Percentiles rank a stretch among this genome's conserved stretches.
Conservation (phyloP, 768 basidiomycete species). For the Tricholoma hemisulphureum region DNA sequence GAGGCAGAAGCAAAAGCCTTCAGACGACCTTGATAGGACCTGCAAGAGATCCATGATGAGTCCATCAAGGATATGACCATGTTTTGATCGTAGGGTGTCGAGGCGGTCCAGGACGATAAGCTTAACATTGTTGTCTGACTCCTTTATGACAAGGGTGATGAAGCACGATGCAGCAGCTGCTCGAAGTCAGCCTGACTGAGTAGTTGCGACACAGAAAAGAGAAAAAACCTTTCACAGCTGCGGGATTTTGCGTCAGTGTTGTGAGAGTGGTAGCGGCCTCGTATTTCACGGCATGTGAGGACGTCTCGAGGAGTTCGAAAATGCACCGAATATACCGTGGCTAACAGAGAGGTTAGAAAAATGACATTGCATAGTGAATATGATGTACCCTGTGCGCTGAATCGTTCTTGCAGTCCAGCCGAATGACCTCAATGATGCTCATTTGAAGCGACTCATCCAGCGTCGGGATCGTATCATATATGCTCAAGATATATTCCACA, state of each 20-base stretch:
- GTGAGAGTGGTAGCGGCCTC: slow-evolving; percentile 96
- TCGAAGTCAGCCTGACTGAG: slow-evolving; percentile 2
- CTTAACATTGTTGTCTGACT: slow-evolving; percentile 99
- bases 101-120: slow-evolving; percentile 94
- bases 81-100: slow-evolving; percentile 75
- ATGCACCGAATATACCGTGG: slow-evolving; percentile 93
- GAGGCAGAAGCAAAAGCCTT: no score
- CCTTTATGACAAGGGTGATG: slow-evolving; percentile 87
- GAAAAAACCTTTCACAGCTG: slow-evolving; percentile 84
- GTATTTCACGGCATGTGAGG: slow-evolving; percentile 94
- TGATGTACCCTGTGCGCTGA: slow-evolving; percentile 73
- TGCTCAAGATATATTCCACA: slow-evolving; percentile 83
- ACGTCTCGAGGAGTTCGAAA: slow-evolving; percentile 85
- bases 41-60: slow-evolving; percentile 96
- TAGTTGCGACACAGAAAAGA: neutral
- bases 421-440: slow-evolving; percentile 90
- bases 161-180: slow-evolving; percentile 86
- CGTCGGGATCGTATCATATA: slow-evolving; percentile 77
- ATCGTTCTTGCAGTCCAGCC: slow-evolving; percentile 85
- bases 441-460: slow-evolving; percentile 95
- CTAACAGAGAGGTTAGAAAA: slow-evolving; percentile 37
- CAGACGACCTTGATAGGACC: slow-evolving; percentile 70
- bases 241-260: slow-evolving; percentile 89
- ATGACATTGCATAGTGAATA: slow-evolving; percentile 2
- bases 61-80: slow-evolving; percentile 85